Evolutionary conservation across 768 basidiomycete genomes (phyloP).

Genomic region (Suillus hirtellus): DNA sequence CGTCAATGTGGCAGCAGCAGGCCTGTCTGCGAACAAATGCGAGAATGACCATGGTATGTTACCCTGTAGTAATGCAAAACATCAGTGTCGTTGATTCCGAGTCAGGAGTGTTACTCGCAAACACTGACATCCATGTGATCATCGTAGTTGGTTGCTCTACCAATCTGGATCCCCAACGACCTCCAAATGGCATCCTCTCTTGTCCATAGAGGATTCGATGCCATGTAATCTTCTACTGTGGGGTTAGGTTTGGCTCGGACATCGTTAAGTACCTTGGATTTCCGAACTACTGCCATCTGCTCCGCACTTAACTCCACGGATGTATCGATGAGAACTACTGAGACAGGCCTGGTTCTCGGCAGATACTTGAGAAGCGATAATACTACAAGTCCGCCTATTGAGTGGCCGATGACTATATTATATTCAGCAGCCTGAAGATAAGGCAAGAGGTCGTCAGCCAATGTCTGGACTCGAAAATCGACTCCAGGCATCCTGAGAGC

Average conservation of each 20-base stretch:
- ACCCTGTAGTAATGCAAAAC: constrained; percentile 7
- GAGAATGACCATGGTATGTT: constrained; percentile 22
- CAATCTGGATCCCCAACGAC: constrained; percentile 11
- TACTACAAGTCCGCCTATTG: constrained; percentile 21
- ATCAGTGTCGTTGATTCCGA: not conserved
- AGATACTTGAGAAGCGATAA: constrained; percentile 19
- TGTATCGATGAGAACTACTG: constrained; percentile 22
- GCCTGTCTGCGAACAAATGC: constrained; percentile 12
- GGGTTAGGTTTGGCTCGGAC: not conserved
- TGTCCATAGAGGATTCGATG: constrained; percentile 11
- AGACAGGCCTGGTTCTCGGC: constrained; percentile 8
- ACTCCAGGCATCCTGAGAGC: constrained; percentile 11
- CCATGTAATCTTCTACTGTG: constrained; percentile 4
- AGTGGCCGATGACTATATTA: constrained; percentile 22
- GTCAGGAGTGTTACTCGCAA: not conserved
- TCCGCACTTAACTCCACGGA: constrained; percentile 9
- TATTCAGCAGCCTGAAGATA: constrained; percentile 5
- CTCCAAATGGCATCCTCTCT: constrained; percentile 12
- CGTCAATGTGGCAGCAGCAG: constrained; percentile 11
- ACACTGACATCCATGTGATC: constrained; percentile 8
- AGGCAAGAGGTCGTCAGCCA: constrained; percentile 8
- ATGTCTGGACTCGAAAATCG: constrained; percentile 1
- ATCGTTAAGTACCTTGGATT: not conserved
- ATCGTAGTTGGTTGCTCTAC: constrained; percentile 1
- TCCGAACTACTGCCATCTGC: constrained; percentile 4